Conservation (phyloP, 371 early-diverging fungal species). For the Apophysomyces ossiformis region DNA sequence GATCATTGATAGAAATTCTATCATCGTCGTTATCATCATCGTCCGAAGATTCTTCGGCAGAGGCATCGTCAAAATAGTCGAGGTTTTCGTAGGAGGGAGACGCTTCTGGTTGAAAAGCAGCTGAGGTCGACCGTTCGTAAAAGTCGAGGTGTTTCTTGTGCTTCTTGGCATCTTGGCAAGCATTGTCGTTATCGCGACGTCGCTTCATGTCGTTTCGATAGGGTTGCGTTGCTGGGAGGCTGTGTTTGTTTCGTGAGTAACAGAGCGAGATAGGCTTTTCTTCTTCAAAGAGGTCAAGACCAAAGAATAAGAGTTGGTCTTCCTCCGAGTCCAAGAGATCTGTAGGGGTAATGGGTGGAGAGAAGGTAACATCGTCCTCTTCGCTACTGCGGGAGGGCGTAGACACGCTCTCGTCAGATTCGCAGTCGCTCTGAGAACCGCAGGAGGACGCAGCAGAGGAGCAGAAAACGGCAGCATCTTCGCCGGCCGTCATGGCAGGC, state of each 20-base stretch:
- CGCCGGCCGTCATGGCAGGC: constrained; percentile 35
- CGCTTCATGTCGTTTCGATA: constrained; percentile 5
- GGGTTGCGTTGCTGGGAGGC: not conserved
- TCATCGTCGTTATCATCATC: constrained; percentile 16
- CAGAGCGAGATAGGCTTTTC: constrained; percentile 2
- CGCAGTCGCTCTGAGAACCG: constrained; percentile 30
- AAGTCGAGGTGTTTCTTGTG: not conserved
- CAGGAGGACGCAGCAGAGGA: constrained; percentile 24
- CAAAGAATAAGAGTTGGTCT: constrained; percentile 35
- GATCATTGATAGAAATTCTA: not conserved
- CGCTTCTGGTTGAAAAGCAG: not conserved
- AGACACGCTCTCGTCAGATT: constrained; percentile 22
- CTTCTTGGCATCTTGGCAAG: constrained; percentile 1
- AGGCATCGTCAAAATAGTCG: constrained; percentile 27
- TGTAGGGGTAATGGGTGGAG: constrained; percentile 28
- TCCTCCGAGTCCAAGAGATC: constrained; percentile 31
- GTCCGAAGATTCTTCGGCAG: constrained; percentile 26
- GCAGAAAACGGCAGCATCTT: constrained; percentile 16
- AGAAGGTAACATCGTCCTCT: constrained; percentile 7
- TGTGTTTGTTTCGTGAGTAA: constrained; percentile 1
- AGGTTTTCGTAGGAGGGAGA: constrained; percentile 20
- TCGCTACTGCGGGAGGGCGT: constrained; percentile 14
- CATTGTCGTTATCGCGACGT: constrained; percentile 3
- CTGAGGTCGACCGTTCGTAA: not conserved
- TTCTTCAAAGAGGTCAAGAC: constrained; percentile 21